Percentiles rank a stretch among this genome's conserved stretches.
Conservation (phyloP, 2,329 filamentous ascomycete species). For the Colletotrichum melonis region DNA sequence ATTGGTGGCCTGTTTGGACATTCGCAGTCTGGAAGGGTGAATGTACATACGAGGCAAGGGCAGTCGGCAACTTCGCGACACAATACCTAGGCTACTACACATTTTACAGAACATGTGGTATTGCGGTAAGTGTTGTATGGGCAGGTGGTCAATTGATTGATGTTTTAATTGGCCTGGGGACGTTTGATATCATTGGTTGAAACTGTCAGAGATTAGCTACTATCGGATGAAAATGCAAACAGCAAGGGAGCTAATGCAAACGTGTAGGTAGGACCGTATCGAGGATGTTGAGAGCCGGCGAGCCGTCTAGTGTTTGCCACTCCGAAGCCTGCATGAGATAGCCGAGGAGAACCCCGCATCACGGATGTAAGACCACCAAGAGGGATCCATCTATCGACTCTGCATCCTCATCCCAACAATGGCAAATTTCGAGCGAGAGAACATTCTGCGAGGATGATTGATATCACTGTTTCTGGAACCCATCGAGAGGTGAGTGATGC, state of each 20-base stretch:
- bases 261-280: not conserved
- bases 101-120: too few species aligned
- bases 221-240: not conserved
- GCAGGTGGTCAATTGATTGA: not conserved
- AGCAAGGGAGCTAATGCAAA: not conserved
- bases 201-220: not conserved
- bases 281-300: not conserved
- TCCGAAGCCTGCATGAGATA: not conserved
- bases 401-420: not conserved
- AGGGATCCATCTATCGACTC: not conserved
- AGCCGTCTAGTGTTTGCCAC: not conserved
- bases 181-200: not conserved
- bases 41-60: too few species aligned
- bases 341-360: not conserved
- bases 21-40: too few species aligned
- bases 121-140: too few species aligned
- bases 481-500: not conserved
- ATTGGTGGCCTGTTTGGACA: too few species aligned
- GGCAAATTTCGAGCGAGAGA: not conserved
- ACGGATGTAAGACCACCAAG: not conserved
- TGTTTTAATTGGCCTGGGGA: not conserved
- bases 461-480: not conserved
- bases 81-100: too few species aligned
- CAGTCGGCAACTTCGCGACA: too few species aligned
- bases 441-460: not conserved